These are phyloP conservation scores for Picea glauca DNA, from an alignment of 75 land plant species.

Conservation along the genomic window DNA sequence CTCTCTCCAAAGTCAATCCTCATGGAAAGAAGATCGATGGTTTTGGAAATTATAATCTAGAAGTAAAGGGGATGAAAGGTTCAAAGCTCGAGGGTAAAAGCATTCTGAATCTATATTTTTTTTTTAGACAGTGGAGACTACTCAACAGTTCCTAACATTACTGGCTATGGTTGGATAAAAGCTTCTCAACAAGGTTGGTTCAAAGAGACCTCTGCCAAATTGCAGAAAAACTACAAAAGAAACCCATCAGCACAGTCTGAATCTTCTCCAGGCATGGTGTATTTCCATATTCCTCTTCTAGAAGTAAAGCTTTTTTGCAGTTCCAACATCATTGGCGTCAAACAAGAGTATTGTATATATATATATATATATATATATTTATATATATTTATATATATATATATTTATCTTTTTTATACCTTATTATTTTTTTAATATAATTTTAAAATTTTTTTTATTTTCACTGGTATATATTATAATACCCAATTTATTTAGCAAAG, in stretches of 20 bases:
- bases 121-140: constrained; percentile 90
- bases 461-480: too few relatives aligned
- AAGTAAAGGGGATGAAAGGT: constrained; percentile 47
- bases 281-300: constrained; percentile 49
- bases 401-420: too few relatives aligned
- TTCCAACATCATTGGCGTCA: too few relatives aligned
- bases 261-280: constrained; percentile 37
- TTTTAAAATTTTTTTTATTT: too few relatives aligned
- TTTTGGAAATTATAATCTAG: constrained; percentile 75
- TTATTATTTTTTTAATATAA: too few relatives aligned
- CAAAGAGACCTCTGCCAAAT: constrained; percentile 38
- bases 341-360: too few relatives aligned
- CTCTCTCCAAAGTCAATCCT: constrained; percentile 64
- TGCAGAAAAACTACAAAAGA: constrained; percentile 6
- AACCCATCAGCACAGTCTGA: constrained; percentile 14
- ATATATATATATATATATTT: too few relatives aligned
- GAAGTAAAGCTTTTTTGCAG: too few relatives aligned
- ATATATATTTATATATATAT: too few relatives aligned
- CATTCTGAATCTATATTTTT: constrained; percentile 70
- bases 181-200: constrained; percentile 80
- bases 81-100: constrained; percentile 50
- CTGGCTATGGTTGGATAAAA: constrained; percentile 87
- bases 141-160: constrained; percentile 49
- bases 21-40: constrained; percentile 43
- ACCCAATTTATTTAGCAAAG: too few relatives aligned